Conservation (phyloP, 2,329 filamentous ascomycete species). For the Pseudomassariella vexata region DNA sequence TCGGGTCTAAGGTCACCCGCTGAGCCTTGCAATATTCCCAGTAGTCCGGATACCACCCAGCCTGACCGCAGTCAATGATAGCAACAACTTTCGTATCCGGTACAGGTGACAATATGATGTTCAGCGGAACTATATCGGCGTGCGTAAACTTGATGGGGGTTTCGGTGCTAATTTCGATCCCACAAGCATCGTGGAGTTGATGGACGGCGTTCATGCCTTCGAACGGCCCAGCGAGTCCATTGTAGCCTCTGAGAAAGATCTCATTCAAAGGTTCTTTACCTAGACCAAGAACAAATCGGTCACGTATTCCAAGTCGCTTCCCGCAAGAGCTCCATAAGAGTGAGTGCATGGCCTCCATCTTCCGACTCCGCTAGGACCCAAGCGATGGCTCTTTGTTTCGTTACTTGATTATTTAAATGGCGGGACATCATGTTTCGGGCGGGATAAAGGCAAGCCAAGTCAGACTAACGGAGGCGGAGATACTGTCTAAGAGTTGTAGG, state of each 20-base stretch:
- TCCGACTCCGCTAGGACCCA: too few relatives aligned
- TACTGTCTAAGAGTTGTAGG: too few relatives aligned
- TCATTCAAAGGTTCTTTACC: conserved; percentile 24
- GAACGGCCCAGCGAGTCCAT: conserved; percentile 21
- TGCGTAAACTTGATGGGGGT: conserved; percentile 10
- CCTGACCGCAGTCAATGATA: conserved; percentile 2
- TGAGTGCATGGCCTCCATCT: too few relatives aligned
- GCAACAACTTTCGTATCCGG: conserved; percentile 1
- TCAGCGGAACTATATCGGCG: conserved; percentile 1
- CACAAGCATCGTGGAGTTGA: conserved; percentile 23
- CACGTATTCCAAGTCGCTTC: too few relatives aligned
- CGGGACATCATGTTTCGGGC: too few relatives aligned
- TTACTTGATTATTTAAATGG: too few relatives aligned
- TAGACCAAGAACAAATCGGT: too few relatives aligned
- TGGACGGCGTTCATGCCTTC: conserved; percentile 20
- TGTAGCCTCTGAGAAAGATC: conserved; percentile 17
- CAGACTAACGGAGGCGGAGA: too few relatives aligned
- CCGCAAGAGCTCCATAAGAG: too few relatives aligned
- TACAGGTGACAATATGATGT: conserved; percentile 1
- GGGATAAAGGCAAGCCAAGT: too few relatives aligned
- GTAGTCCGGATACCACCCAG: conserved; percentile 4
- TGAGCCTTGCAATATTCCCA: conserved; percentile 9
- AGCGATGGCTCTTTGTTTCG: too few relatives aligned
- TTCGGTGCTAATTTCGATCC: conserved; percentile 20
- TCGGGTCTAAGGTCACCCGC: conserved; percentile 13